Base-by-base conservation (phyloP, 2,329 filamentous ascomycete species). In the Alternaria brassicae region DNA sequence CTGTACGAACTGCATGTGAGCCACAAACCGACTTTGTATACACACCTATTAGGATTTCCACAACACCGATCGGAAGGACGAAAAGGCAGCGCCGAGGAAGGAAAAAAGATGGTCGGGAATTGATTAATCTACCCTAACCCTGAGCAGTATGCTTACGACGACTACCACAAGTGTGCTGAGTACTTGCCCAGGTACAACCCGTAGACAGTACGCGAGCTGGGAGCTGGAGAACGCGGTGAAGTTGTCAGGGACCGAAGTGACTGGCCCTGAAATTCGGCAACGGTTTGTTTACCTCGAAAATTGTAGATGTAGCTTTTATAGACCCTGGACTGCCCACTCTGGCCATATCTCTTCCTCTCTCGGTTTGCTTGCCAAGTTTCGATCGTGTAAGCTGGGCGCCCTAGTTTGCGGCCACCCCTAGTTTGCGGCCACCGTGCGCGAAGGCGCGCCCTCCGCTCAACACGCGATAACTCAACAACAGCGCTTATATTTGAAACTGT, bases 331-430 rank as follows among this genome's bases (percentile, higher is more conserved):
- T 9, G 66, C 65, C 69, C 70, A 72, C 19, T 67, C 59, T 21
- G 70, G 69, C 69, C 66, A 71, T 9, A 65, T 57, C 56, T 72
- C 70, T 28, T 71, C 60, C 36, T 12, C 17, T 39, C 36, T 39
- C 17, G 36, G 36, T n/a, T 39, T 39, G 36, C 36, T 39, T n/a
- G 17, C 36, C 36, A 39, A n/a, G 17, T 39, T 39, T 47, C 70
- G 61, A 59, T 71, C 69, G 7, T 62, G 42, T 9, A n/a, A n/a
- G n/a, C n/a, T n/a, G n/a, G n/a, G n/a, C n/a, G n/a, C n/a, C n/a
- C n/a, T n/a, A n/a, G n/a, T n/a, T n/a, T n/a, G n/a, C n/a, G n/a
- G n/a, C n/a, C n/a, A n/a, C n/a, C n/a, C n/a, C n/a, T n/a, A n/a
- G n/a, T n/a, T n/a, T n/a, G n/a, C n/a, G n/a, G n/a, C n/a, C n/a